Conservation (phyloP, 306 rosid species). For the Trifolium subterraneum region DNA sequence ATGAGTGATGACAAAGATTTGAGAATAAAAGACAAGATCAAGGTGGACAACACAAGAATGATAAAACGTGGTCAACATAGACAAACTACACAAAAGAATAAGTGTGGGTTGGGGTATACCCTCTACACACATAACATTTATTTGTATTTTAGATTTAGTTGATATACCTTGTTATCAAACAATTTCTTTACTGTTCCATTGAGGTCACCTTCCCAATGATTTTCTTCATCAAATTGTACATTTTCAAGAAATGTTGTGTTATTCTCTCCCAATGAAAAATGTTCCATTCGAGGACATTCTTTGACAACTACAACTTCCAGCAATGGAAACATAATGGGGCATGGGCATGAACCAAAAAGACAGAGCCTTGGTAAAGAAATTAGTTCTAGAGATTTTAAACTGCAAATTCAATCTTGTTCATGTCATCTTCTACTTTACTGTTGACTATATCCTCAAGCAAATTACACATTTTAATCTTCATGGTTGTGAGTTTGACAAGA, state of each 20-base stretch:
- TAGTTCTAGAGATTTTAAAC: not conserved
- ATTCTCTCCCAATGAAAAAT: not conserved
- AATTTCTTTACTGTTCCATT: not conserved
- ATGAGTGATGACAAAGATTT: no score
- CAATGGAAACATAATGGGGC: not conserved
- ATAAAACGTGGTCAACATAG: no score
- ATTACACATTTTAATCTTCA: not conserved
- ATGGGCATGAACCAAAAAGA: not conserved
- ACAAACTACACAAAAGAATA: no score
- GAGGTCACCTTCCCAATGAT: not conserved
- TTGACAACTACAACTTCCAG: not conserved
- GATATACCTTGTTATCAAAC: not conserved
- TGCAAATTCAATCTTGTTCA: not conserved
- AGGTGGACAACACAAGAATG: no score
- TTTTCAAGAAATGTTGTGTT: not conserved
- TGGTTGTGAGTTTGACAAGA: not conserved
- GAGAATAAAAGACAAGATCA: no score
- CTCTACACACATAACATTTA: no score
- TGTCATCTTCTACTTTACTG: not conserved
- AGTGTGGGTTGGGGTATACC: no score
- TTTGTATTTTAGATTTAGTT: no score
- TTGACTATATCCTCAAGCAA: not conserved
- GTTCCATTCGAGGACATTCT: not conserved
- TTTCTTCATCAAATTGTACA: not conserved
- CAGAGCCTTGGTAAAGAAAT: conserved; percentile 3